These are phyloP conservation scores for Arthrinium puccinioides DNA, from an alignment of 2,329 filamentous ascomycete species.

Conservation along the genomic window DNA sequence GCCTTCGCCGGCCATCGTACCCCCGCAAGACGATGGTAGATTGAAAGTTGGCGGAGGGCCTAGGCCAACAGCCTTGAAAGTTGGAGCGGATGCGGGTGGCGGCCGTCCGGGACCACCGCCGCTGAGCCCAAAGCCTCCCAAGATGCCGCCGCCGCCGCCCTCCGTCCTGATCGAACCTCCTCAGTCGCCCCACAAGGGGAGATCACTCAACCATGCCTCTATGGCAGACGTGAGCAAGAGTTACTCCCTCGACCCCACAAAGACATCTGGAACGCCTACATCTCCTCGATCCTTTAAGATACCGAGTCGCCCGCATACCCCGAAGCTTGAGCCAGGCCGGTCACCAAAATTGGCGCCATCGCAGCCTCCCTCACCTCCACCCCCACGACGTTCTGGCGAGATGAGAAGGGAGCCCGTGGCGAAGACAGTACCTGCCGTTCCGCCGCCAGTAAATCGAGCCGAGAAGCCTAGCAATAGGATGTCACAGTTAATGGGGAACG, in stretches of 20 bases:
- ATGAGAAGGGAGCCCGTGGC: constrained; percentile 41
- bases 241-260: constrained; percentile 38
- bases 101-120: constrained; percentile 37
- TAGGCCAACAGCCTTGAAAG: constrained; percentile 8
- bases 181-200: constrained; percentile 55
- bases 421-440: constrained; percentile 36
- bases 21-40: constrained; percentile 15
- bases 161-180: constrained; percentile 61
- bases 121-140: constrained; percentile 32
- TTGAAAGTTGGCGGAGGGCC: constrained; percentile 16
- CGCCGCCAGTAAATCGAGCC: constrained; percentile 72
- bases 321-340: constrained; percentile 36
- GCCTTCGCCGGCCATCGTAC: too few relatives aligned
- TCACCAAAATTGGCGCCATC: constrained; percentile 41
- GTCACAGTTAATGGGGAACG: constrained; percentile 27
- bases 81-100: constrained; percentile 1
- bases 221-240: constrained; percentile 33
- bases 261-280: constrained; percentile 32
- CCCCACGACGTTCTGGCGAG: constrained; percentile 55
- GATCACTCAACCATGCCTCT: constrained; percentile 20
- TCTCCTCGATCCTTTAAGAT: constrained; percentile 42
- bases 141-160: constrained; percentile 61
- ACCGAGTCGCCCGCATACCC: constrained; percentile 48
- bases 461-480: constrained; percentile 65
- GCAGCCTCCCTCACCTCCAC: constrained; percentile 55